Evolutionary conservation across 1,284 basidiomycete genomes (phyloP).

Genomic region (Jaminaea rosea): DNA sequence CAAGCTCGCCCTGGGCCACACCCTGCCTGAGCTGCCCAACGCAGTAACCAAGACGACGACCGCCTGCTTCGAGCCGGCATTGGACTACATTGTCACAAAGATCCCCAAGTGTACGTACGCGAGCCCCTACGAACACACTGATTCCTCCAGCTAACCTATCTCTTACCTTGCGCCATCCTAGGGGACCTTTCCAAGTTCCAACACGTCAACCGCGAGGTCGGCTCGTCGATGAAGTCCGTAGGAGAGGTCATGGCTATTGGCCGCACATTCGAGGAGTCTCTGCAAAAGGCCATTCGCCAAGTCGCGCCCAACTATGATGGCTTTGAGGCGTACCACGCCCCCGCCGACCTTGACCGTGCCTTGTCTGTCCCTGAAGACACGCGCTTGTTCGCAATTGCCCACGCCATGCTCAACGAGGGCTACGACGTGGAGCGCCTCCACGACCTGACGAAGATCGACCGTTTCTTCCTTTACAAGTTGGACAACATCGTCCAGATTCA

Average conservation of each 20-base stretch:
- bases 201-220: constrained; percentile 83
- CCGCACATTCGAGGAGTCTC: constrained; percentile 93
- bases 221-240: constrained; percentile 97
- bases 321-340: constrained; percentile 62
- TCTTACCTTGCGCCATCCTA: no score
- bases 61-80: constrained; percentile 97
- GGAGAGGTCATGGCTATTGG: constrained; percentile 99
- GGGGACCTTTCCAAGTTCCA: constrained; percentile 98
- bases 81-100: constrained; percentile 99
- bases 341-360: constrained; percentile 72
- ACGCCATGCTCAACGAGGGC: constrained; percentile 88
- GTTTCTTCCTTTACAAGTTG: constrained; percentile 97
- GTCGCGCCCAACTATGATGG: constrained; percentile 74
- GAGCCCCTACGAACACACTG: no score
- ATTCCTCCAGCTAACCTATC: no score
- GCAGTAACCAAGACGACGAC: constrained; percentile 99
- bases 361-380: constrained; percentile 71
- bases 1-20: constrained; percentile 97
- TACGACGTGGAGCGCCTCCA: constrained; percentile 85
- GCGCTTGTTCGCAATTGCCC: constrained; percentile 90
- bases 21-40: constrained; percentile 93
- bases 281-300: constrained; percentile 97
- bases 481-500: constrained; percentile 71
- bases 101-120: constrained; percentile 99
- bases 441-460: constrained; percentile 90